These are phyloP conservation scores for Tylopilus balloui DNA, from an alignment of 768 basidiomycete genomes.

Conservation along the genomic window DNA sequence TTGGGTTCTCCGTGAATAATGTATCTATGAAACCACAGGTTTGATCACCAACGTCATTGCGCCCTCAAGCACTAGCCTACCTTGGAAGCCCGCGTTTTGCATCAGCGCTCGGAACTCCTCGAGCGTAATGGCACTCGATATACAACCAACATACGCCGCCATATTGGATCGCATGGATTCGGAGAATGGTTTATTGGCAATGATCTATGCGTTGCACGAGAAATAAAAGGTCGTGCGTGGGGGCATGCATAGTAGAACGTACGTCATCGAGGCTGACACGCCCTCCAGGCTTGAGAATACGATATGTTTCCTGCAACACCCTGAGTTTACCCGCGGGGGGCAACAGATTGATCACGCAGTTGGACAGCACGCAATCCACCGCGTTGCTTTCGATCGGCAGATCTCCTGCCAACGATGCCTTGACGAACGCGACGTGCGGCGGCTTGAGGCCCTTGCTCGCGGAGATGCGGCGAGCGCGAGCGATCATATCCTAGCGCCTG, in stretches of 20 bases:
- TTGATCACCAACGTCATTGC: background rate
- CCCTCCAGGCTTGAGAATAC: constrained; percentile 55
- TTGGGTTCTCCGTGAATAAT: constrained; percentile 36
- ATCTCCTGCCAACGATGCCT: constrained; percentile 38
- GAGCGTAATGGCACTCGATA: constrained; percentile 41
- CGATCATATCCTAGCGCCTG: constrained; percentile 46
- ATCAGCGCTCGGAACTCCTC: constrained; percentile 39
- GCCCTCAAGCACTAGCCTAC: constrained; percentile 20
- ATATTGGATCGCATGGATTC: constrained; percentile 40
- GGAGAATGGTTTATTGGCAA: constrained; percentile 44
- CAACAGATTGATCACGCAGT: constrained; percentile 53
- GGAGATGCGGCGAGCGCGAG: constrained; percentile 44
- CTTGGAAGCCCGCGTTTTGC: constrained; percentile 38
- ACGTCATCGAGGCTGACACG: constrained; percentile 52
- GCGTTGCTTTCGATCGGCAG: constrained; percentile 46
- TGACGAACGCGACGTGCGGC: constrained; percentile 47
- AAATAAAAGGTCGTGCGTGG: background rate
- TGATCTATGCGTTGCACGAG: constrained; percentile 33
- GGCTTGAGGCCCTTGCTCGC: constrained; percentile 37
- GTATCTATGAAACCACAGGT: constrained; percentile 30
- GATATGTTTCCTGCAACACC: constrained; percentile 43
- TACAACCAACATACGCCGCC: constrained; percentile 40
- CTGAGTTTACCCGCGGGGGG: constrained; percentile 38
- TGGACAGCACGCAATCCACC: constrained; percentile 54
- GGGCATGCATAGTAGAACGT: background rate